These are phyloP conservation scores for Alternaria panax DNA, from an alignment of 2,329 filamentous ascomycete genomes.

Conservation along the genomic window DNA sequence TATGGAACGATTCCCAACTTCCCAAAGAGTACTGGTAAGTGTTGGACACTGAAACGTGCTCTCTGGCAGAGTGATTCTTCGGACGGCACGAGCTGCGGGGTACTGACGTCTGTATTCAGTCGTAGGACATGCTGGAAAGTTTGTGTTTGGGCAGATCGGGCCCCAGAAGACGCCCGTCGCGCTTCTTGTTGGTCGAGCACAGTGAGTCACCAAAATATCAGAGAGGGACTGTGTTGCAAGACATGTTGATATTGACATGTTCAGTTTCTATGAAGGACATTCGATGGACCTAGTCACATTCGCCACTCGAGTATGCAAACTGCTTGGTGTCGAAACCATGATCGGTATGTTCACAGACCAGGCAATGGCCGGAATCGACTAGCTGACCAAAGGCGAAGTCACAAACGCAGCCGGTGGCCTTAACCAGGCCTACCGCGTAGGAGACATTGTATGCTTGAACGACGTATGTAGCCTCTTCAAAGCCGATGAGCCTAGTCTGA, in stretches of 20 bases:
- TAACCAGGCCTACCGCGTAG: constrained; percentile 69
- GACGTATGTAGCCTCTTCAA: constrained; percentile 57
- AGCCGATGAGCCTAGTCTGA: constrained; percentile 15
- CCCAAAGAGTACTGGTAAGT: constrained; percentile 65
- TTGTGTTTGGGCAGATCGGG: constrained; percentile 69
- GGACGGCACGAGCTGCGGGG: neutral
- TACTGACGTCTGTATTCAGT: constrained; percentile 45
- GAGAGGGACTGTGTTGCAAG: neutral
- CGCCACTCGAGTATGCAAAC: constrained; percentile 69
- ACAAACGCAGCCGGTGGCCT: constrained; percentile 73
- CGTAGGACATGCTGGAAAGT: constrained; percentile 68
- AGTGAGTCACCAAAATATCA: constrained; percentile 58
- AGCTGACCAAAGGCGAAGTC: constrained; percentile 52
- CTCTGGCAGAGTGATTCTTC: neutral
- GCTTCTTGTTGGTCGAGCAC: constrained; percentile 69
- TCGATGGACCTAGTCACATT: constrained; percentile 69
- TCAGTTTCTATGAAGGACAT: constrained; percentile 73
- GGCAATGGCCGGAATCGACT: neutral
- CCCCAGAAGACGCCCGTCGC: constrained; percentile 63
- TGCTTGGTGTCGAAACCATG: constrained; percentile 67
- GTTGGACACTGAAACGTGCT: constrained; percentile 22
- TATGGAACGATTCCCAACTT: constrained; percentile 69
- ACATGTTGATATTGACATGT: constrained; percentile 20
- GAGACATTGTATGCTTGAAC: constrained; percentile 70
- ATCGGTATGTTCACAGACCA: constrained; percentile 54